Base-by-base conservation (phyloP, 1,139 yeast species). In the Hyphopichia khmerensis region DNA sequence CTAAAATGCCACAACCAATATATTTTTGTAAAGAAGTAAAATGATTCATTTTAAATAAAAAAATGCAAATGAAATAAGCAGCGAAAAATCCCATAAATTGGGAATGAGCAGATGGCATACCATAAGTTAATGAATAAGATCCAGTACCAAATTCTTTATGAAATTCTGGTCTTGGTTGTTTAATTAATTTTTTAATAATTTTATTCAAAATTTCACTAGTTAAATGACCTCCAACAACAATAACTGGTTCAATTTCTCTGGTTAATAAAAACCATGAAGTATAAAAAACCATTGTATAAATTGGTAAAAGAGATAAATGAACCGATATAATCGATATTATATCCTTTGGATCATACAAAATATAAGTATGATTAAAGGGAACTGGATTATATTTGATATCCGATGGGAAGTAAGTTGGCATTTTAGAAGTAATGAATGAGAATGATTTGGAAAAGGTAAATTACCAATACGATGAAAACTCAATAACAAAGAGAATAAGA, bases 71-170 rank as follows among this genome's bases (percentile, higher is more conserved):
- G 43, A 81, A 70, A 61, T 88, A 90, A 3, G 82, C 75, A 14
- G 84, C 79, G 54, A 86, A 83, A 62, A 83, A 93, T 1, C 96
- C 95, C 90, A 90, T 87, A 64, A 91, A 93, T 64, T 93, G 99
- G 0, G 96, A 82, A 62, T 93, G 99, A 2, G 98, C 96, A 43
- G 93, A 83, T 0, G 99, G 99, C 98, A 93, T 91, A 0, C 99
- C 99, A 60, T 85, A 89, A 2, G 88, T 86, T 41, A 82, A 70
- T 36, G 56, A 74, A 65, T 65, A 63, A 48, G 75, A 62, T 48
- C 77, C 69, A 49, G 72, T 43, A 49, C 82, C 69, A 55, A 75
- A 70, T 31, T 72, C 77, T 41, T 71, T 73, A 52, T 80, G 81
- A 53, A 69, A 70, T 5, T 75, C 69, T 0, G 99, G 99, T 43